Conservation (phyloP, 2,329 filamentous ascomycete genomes). For the Chaetomiaceae sp. region DNA sequence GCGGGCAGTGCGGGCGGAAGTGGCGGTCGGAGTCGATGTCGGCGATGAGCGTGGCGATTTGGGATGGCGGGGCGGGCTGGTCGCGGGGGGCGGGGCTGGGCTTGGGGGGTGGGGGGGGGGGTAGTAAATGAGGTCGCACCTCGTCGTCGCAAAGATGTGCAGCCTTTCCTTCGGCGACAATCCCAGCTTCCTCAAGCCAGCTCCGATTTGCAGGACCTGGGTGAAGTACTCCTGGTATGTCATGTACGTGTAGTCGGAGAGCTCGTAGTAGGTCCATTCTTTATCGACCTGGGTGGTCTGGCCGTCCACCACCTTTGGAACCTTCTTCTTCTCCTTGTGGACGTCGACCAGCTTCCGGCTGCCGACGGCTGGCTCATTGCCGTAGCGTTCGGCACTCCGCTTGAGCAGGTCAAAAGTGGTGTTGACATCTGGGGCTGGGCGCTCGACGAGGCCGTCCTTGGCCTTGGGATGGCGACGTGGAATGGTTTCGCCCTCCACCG, state of each 20-base stretch:
- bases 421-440: conserved; percentile 63
- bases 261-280: conserved; percentile 87
- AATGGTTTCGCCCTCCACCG: conserved; percentile 75
- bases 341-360: conserved; percentile 69
- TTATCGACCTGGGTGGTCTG: conserved; percentile 77
- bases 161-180: conserved; percentile 63
- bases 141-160: conserved; percentile 82
- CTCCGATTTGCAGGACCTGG: conserved; percentile 63
- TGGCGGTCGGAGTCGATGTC: too few species aligned
- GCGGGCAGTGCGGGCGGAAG: too few species aligned
- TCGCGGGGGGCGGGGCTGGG: too few species aligned
- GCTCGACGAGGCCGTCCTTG: conserved; percentile 64
- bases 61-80: too few species aligned
- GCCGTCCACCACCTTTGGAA: conserved; percentile 84
- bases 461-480: conserved; percentile 70
- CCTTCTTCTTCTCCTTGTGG: conserved; percentile 81
- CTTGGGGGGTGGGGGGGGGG: too few species aligned
- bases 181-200: conserved; percentile 71
- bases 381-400: conserved; percentile 60
- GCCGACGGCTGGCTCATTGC: conserved; percentile 63
- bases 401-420: conserved; percentile 78
- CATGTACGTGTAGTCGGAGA: conserved; percentile 70
- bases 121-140: conserved; percentile 43
- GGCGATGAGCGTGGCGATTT: too few species aligned
- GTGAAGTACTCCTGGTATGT: conserved; percentile 77